These are phyloP conservation scores for Chytriomyces hyalinus DNA, from an alignment of 192 early-diverging fungal genomes.

Conservation along the genomic window DNA sequence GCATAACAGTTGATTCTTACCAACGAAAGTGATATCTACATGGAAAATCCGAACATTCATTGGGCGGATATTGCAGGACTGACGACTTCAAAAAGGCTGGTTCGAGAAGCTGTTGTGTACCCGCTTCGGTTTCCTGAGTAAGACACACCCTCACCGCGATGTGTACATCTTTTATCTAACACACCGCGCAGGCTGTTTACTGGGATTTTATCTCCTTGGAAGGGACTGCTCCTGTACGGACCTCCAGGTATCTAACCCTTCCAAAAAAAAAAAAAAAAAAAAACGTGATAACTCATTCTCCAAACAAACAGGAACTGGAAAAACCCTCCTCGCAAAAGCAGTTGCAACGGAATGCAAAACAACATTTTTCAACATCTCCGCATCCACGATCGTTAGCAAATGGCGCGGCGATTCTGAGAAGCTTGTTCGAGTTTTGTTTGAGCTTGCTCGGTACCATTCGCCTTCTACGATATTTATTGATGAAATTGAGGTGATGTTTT, in stretches of 20 bases:
- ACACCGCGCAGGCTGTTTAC: conserved; percentile 42
- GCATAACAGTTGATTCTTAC: neutral
- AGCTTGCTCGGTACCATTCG: conserved; percentile 60
- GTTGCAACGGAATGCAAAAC: conserved; percentile 66
- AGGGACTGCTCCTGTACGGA: conserved; percentile 61
- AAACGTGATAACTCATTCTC: neutral
- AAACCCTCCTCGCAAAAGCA: conserved; percentile 64
- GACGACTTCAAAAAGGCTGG: conserved; percentile 50
- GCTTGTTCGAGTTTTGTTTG: conserved; percentile 60
- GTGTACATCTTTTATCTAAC: neutral
- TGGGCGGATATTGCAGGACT: conserved; percentile 61
- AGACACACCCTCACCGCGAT: neutral
- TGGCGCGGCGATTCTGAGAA: conserved; percentile 66
- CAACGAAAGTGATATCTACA: conserved; percentile 52
- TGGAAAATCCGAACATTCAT: conserved; percentile 55
- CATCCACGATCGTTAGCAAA: conserved; percentile 61
- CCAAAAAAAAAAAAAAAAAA: neutral
- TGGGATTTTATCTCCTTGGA: conserved; percentile 61
- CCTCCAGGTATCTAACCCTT: too few species aligned
- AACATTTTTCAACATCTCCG: conserved; percentile 65
- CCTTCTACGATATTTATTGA: conserved; percentile 65
- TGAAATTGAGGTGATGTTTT: conserved; percentile 51
- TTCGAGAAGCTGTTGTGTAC: conserved; percentile 61
- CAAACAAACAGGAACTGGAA: conserved; percentile 48
- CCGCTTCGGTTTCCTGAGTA: conserved; percentile 56